phyloP scores from a whole-genome alignment of 2,329 filamentous ascomycete genomes.

The Didymella exigua region DNA sequence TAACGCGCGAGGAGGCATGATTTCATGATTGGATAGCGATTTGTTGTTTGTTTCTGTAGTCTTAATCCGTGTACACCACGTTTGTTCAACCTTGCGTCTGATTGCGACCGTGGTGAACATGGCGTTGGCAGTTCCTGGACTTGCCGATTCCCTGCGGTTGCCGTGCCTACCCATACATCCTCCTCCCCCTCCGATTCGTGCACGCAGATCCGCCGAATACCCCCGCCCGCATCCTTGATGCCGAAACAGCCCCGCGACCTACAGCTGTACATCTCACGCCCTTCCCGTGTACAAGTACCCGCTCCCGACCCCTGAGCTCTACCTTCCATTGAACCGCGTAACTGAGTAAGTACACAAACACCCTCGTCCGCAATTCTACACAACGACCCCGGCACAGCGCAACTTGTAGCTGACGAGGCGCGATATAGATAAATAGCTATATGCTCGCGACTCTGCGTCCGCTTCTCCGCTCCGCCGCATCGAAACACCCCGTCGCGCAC shows the following conservation, averaged over 20 bases:
- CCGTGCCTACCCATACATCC: constrained; percentile 1
- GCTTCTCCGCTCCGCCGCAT: too few species aligned
- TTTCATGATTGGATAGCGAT: constrained; percentile 29
- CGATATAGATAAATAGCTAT: too few species aligned
- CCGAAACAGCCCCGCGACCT: constrained; percentile 14
- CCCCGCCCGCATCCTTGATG: constrained; percentile 8
- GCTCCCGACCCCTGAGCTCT: not conserved
- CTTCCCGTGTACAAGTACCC: constrained; percentile 8
- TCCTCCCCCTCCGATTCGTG: constrained; percentile 16
- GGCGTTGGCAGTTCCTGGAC: not conserved
- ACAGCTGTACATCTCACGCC: constrained; percentile 14
- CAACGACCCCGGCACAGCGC: too few species aligned
- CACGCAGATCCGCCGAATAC: constrained; percentile 4
- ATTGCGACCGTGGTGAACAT: not conserved
- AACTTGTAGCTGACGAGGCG: too few species aligned
- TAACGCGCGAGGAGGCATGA: constrained; percentile 28
- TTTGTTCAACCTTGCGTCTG: not conserved
- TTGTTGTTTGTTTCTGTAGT: constrained; percentile 13
- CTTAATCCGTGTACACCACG: constrained; percentile 19
- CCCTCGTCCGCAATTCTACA: not conserved
- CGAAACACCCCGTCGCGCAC: too few species aligned
- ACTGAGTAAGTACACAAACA: not conserved
- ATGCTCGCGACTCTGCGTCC: too few species aligned
- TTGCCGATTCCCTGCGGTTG: not conserved
- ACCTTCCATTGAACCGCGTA: constrained; percentile 2